Evolutionary conservation across 2,329 filamentous ascomycete species (phyloP), one percentile per base, ranked within the genome.

Genomic region (Neophaeococcomyces aloes): DNA sequence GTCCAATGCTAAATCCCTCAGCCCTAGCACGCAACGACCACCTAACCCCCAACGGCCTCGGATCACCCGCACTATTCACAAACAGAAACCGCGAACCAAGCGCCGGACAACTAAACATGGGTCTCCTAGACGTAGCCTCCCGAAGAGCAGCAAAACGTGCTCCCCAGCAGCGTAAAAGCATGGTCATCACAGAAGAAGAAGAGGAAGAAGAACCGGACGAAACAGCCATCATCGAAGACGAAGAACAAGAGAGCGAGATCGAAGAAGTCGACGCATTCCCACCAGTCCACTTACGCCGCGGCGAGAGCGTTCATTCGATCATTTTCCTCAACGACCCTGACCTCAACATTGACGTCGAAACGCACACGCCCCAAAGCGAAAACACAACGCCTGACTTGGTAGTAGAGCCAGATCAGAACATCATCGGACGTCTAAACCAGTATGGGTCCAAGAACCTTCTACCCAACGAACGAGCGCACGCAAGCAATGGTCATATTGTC

Each of bases 151-250:
- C 44, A 29, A 29, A 48, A 34, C 51, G 51, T 11, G 52, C 51
- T 4, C 53, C 61, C 15, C 52, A 52, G 30, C 52, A 52, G 30
- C 36, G 50, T n/a, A 53, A 53, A 29, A 51, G 46, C 29, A 40
- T 52, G 38, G 49, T 54, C 27, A 68, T 69, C 19, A 64, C 66
- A 46, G 66, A 67, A 50, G 64, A 67, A 47, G 65, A 68, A 49
- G 65, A 68, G 37, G 49, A 68, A 49, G 65, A 68, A 37, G 49
- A 59, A 19, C 60, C 56, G 21, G 57, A 46, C 59, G 65, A 63
- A 32, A 57, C 56, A 14, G 38, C 39, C 13, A 37, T 7, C 5
- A 33, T 29, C 17, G 64, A 66, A 47, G 65, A 66, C 44, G 64
- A 67, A 29, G 50, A 58, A 21, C 61, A 58, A 18, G 58, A 48